Conservation (phyloP, 1,284 basidiomycete species). For the Rhizopogon hawkerae region DNA sequence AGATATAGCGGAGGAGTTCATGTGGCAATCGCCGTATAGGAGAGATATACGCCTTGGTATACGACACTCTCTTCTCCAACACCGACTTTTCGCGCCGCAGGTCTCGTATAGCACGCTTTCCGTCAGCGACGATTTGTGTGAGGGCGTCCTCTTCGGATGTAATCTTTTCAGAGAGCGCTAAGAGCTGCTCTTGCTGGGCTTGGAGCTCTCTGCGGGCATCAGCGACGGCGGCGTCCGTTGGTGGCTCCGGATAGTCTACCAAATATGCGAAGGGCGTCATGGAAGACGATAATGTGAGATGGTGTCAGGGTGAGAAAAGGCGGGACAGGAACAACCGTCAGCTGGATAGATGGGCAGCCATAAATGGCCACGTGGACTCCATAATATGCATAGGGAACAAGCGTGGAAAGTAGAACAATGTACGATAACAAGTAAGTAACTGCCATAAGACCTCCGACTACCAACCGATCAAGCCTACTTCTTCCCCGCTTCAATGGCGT, state of each 20-base stretch:
- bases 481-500: constrained; percentile 71
- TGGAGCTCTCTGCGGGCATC: constrained; percentile 39
- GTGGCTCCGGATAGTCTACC: constrained; percentile 38
- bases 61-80: constrained; percentile 41
- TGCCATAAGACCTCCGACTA: constrained; percentile 1
- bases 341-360: neutral
- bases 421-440: neutral
- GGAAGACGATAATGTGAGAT: neutral
- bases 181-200: constrained; percentile 27
- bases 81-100: constrained; percentile 40
- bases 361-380: constrained; percentile 19
- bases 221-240: constrained; percentile 41
- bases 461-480: constrained; percentile 15
- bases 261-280: constrained; percentile 10
- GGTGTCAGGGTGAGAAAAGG: constrained; percentile 4
- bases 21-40: constrained; percentile 59
- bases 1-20: constrained; percentile 59
- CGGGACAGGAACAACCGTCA: constrained; percentile 8
- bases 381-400: constrained; percentile 1
- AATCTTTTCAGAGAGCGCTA: constrained; percentile 32
- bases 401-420: constrained; percentile 2
- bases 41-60: constrained; percentile 51
- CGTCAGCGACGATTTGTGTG: constrained; percentile 48
- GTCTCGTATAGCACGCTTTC: constrained; percentile 41
- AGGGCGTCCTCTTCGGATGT: constrained; percentile 43